Base-by-base conservation (phyloP, 116 monocot species). In the Phalaenopsis hybrid region DNA sequence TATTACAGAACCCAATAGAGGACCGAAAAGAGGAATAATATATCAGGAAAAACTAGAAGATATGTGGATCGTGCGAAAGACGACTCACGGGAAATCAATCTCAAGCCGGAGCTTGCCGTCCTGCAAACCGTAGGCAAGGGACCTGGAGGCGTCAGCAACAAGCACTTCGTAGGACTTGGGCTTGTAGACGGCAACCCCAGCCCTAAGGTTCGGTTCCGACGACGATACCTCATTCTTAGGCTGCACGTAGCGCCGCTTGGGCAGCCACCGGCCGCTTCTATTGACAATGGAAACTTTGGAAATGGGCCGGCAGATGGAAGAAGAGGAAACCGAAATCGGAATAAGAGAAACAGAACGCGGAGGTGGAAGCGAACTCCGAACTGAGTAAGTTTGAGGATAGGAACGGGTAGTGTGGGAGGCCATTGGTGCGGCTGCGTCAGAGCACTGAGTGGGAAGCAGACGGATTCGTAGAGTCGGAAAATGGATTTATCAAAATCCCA, bases 91-190 rank as follows among this genome's bases (percentile, higher is more conserved):
- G 88, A 97, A 97, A 20, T 97, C 94, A 82, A 97, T 97, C 84
- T 97, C 97, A 73, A 97, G 97, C 20, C 94, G 90, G 70, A 88
- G 94, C 85, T 89, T 97, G 25, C 97, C 97, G 4, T 91, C 93
- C 18, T 97, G 90, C 21, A 97, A 88, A 31, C 94, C 93, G 65
- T 45, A 88, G 45, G 79, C 86, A 63, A 97, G 86, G 43, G 94
- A 97, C 63, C 81, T 82, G 13, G 93, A 88, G 16, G 97, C 97
- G 34, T 98, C 97, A 12, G 90, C 83, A 75, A 93, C 89, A 65
- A 98, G 90, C 45, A 89, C 94, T 21, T 98, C 97, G 51, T 98
- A 98, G 0, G 97, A 91, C 75, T 81, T 88, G 34, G 97, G 97
- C 85, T 93, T 93, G 88, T 98, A 98, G 20, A 98, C 91, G 5